Evolutionary conservation across 164 flowering plant genomes (phyloP), one percentile per base, ranked within the genome.

Genomic region (Nelumbo lutea): DNA sequence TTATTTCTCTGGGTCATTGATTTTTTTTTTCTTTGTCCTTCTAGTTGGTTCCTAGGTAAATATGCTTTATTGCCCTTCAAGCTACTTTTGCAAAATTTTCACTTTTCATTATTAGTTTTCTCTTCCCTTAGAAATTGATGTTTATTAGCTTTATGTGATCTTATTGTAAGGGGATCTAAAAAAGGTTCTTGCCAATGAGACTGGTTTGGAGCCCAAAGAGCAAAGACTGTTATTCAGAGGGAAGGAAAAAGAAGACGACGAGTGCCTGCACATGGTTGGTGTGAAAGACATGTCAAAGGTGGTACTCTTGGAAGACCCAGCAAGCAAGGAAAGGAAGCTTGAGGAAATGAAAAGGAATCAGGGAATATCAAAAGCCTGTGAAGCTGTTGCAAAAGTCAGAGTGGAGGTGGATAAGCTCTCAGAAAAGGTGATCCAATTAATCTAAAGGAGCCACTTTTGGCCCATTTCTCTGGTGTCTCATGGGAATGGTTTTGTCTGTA

Each of bases 331-430:
- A 64, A 76, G 64, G 68, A 77, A 72, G 59, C 75, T 76, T 44
- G 75, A 77, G 69, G 73, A 74, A 65, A 67, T 68, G 75, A 79
- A 75, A 64, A 70, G n/a, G 58, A 53, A 79, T 69, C 60, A 72
- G 9, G 69, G 62, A 47, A 69, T 83, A 66, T 66, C 77, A 6
- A 77, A 68, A 76, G 90, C 90, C 53, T 78, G 76, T 60, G 82
- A 76, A 71, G 89, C 86, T n/a, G 76, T 90, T 44, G 80, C 81
- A 27, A 69, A 61, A 66, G 86, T 87, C n/a, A 79, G 86, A 71
- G 61, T 72, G 4, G 93, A 88, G 72, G 88, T 88, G 62, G 87
- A 88, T 73, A 83, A 77, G 79, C 88, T 90, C 45, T 72, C 86
- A 0, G 85, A 83, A 44, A 84, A 84, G 90, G 96, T 88, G 52